Evolutionary conservation across 1,284 basidiomycete genomes (phyloP), one percentile per base, ranked within the genome.

Genomic region (Rhodotorula sp.): DNA sequence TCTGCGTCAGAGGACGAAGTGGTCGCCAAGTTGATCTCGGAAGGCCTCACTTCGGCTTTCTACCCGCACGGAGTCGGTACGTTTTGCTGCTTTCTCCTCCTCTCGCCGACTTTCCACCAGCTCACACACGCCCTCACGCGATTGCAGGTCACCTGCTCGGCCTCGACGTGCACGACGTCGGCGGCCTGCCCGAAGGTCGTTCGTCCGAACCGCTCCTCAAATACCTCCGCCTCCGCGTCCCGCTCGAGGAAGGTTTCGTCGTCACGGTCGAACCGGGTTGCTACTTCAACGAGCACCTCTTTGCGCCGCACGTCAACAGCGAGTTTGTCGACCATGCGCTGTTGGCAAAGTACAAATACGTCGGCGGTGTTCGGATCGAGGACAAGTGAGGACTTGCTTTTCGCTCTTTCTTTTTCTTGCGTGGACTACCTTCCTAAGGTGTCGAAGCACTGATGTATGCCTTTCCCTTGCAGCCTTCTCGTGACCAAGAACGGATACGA

Each of bases 351-450:
- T 95, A 92, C 77, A 87, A 90, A 77, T 81, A 82, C 56, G 89
- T 95, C 30, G 93, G 93, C 24, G 93, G 93, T 0, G 90, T 96
- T 3, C 83, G 93, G 60, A 93, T 95, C 72, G 93, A 96, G 80
- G 93, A 95, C 79, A 91, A 90, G 86, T 95, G 6, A 66, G 73
- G 70, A 6, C 10, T 46, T 49, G n/a, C 29, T 30, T 33, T 24
- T 26, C 10, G 12, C 53, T 22, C 42, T 7, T 53, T 44, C 45
- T 20, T 51, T 51, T 57, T 22, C 30, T 7, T 46, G 37, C 4
- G 33, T 33, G 33, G 33, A 33, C 37, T 42, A 12, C 8, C 37
- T 12, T 42, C 20, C 12, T 15, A 18, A 24, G 20, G 14, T 20
- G 15, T 10, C 48, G 37, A 5, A n/a, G 17, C n/a, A 26, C 54